phyloP scores from a whole-genome alignment of 2,329 filamentous ascomycete species.

The Apiospora hydei region DNA sequence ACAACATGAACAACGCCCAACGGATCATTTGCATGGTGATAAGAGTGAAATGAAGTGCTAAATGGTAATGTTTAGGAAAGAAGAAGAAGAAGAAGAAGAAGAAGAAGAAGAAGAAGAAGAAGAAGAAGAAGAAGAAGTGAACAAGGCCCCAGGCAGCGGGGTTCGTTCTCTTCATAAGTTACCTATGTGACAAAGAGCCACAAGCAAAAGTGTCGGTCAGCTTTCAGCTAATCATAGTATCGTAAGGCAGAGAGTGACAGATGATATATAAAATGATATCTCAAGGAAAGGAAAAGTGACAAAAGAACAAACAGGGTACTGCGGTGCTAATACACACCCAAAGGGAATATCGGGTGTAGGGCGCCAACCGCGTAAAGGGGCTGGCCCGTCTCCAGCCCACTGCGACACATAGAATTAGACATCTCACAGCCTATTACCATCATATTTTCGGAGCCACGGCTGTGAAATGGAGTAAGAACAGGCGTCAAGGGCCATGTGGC shows the following conservation, averaged over 20 bases:
- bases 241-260: no score
- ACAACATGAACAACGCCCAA: neutral
- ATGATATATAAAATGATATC: no score
- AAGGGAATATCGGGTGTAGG: no score
- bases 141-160: neutral
- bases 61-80: neutral
- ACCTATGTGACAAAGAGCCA: neutral
- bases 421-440: neutral
- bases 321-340: no score
- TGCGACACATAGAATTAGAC: neutral
- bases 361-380: no score
- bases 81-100: no score
- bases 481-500: neutral
- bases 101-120: neutral
- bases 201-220: neutral
- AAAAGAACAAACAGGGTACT: no score
- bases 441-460: neutral
- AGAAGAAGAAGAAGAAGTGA: neutral
- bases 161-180: neutral
- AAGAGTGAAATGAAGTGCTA: neutral
- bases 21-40: neutral
- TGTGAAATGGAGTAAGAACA: neutral
- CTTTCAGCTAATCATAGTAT: neutral
- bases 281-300: no score
- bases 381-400: no score